Percentiles rank a stretch among this genome's conserved stretches.
These are phyloP conservation scores for Cocos nucifera DNA, from an alignment of 176 grass and related monocot species.

Conservation along the genomic window DNA sequence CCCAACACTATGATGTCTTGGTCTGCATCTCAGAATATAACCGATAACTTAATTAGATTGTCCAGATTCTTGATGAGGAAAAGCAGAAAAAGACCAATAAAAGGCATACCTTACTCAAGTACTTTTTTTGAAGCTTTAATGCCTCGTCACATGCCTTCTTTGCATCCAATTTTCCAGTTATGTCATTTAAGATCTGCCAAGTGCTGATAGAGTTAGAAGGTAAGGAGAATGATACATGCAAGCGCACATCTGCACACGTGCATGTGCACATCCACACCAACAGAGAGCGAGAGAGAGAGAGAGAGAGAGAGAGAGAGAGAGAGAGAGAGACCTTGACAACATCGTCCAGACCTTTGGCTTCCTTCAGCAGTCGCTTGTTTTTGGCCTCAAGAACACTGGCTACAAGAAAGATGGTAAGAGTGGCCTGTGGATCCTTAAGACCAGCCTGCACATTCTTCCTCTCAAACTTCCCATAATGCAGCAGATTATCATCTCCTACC, in stretches of 20 bases:
- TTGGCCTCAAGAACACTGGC: slow-evolving; percentile 79
- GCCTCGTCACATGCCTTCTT: slow-evolving; percentile 80
- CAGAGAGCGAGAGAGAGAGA: neutral
- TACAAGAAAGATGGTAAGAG: slow-evolving; percentile 78
- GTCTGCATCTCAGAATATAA: neutral
- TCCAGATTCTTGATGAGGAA: no score
- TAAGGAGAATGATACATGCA: no score
- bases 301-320: neutral
- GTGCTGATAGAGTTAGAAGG: no score
- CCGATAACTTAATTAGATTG: neutral
- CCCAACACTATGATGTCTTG: slow-evolving; percentile 26
- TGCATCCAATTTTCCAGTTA: slow-evolving; percentile 87
- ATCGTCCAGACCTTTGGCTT: slow-evolving; percentile 94
- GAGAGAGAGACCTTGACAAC: slow-evolving; percentile 67
- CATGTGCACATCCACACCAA: no score
- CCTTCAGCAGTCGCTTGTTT: slow-evolving; percentile 51
- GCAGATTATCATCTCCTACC: slow-evolving; percentile 45
- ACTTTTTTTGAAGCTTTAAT: slow-evolving; percentile 73
- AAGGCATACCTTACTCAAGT: slow-evolving; percentile 50
- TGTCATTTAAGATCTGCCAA: slow-evolving; percentile 79
- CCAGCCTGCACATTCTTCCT: slow-evolving; percentile 39
- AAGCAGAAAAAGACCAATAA: neutral
- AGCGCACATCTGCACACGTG: no score
- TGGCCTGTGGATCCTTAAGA: slow-evolving; percentile 33
- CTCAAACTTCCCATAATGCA: slow-evolving; percentile 77